These are phyloP conservation scores for Geotrichum ghanense DNA, from an alignment of 805 yeast genomes.

Conservation along the genomic window DNA sequence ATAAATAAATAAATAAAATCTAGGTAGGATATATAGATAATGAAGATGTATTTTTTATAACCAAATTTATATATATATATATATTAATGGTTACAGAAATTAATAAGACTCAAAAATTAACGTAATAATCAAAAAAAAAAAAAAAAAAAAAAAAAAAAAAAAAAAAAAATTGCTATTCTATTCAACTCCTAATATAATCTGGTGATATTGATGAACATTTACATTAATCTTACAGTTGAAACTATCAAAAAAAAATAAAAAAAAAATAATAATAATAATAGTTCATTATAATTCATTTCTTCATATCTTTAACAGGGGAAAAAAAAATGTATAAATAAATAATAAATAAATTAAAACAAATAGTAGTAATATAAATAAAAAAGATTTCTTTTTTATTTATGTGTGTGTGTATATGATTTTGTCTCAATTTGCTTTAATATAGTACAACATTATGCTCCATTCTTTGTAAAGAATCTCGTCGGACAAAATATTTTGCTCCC, in stretches of 20 bases:
- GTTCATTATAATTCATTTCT: not conserved
- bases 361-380: slow-evolving; percentile 3
- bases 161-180: not conserved
- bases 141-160: not conserved
- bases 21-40: no score
- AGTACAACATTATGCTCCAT: slow-evolving; percentile 2
- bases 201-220: not conserved
- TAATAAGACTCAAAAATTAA: no score
- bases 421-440: no score
- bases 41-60: no score
- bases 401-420: no score
- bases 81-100: no score
- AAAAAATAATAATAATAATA: no score
- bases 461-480: slow-evolving; percentile 7
- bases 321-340: slow-evolving; percentile 2
- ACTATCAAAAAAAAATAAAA: not conserved
- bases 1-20: no score
- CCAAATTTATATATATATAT: no score
- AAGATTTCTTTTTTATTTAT: no score
- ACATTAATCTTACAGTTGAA: not conserved
- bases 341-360: not conserved
- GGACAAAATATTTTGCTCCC: slow-evolving; percentile 14
- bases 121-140: no score
- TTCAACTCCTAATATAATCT: not conserved
- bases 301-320: not conserved